A percentile compares a stretch with the other conserved stretches of the same genome.
Evolutionary conservation across 2,329 filamentous ascomycete species (phyloP).

Genomic region (Juglanconis oblonga): DNA sequence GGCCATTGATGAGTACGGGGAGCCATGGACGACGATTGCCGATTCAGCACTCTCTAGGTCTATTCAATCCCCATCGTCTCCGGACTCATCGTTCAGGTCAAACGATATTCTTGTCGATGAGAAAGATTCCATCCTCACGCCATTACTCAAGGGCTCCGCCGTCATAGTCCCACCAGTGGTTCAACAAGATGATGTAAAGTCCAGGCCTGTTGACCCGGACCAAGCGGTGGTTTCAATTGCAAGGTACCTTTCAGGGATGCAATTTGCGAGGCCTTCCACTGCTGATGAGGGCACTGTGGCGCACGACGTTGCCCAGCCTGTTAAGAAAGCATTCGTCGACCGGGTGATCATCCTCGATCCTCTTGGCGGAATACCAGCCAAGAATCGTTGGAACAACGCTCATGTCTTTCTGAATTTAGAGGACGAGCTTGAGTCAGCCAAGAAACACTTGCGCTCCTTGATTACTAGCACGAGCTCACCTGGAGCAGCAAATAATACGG

Average conservation of each 20-base stretch:
- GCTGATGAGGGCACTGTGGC: conserved; percentile 29
- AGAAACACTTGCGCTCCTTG: conserved; percentile 51
- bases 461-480: conserved; percentile 5
- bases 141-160: conserved; percentile 66
- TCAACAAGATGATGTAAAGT: conserved; percentile 18
- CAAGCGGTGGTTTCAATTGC: conserved; percentile 76
- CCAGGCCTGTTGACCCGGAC: conserved; percentile 44
- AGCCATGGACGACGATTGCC: conserved; percentile 66
- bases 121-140: conserved; percentile 58
- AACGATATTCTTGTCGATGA: conserved; percentile 38
- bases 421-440: conserved; percentile 76
- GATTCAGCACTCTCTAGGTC: conserved; percentile 49
- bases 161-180: conserved; percentile 57
- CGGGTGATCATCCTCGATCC: conserved; percentile 87
- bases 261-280: conserved; percentile 37
- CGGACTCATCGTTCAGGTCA: conserved; percentile 25
- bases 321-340: conserved; percentile 64
- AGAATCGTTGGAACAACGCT: conserved; percentile 57
- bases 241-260: conserved; percentile 69
- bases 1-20: conserved; percentile 68
- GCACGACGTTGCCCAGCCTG: conserved; percentile 24
- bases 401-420: conserved; percentile 92
- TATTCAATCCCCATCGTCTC: conserved; percentile 25
- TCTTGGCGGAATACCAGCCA: conserved; percentile 76
- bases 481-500: conserved; percentile 8